Base-by-base conservation (phyloP, 1,284 basidiomycete species). In the Golubevia pallescens region DNA sequence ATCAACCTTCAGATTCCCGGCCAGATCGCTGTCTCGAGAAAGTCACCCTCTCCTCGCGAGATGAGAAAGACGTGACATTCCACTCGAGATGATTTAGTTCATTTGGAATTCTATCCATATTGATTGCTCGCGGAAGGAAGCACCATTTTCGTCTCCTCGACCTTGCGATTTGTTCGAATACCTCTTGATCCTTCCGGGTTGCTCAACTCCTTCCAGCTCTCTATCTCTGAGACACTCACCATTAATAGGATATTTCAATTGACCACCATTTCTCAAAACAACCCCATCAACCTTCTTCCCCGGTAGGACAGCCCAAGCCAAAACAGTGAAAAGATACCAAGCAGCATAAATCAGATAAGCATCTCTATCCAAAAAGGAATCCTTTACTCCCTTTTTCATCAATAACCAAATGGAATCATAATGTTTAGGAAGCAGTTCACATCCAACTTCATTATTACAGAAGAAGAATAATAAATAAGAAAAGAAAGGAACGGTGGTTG, bases 291-390 rank as follows among this genome's bases (percentile, higher is more conserved):
- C 89, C 89, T 90, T 90, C 73, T 94, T 92, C 5, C 94, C 95
- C 0, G 97, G 97, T 5, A 99, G 87, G 42, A 95, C 79, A 7
- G 87, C 88, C 95, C 95, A 97, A 7, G 93, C 89, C 1, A 90
- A 86, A 54, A 98, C 90, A 71, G 90, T 92, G 87, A 92, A 99
- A 16, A 90, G 87, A 86, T 98, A 98, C 96, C 96, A 99, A 0
- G 86, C 93, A 62, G 92, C 86, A 87, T 98, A 99, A 34, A 93
- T 89, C 28, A 89, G 79, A 16, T 90, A 86, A 0, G 93, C 95
- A 65, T 94, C 87, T 0, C 89, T 89, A 80, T 97, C 94, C 90
- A 92, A 95, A 6, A 97, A 70, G 62, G 78, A 79, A 24, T 67
- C 70, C 52, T 65, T 58, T 21, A 85, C 66, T 10, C 73, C 70